A percentile compares a stretch with the other conserved stretches of the same genome.
These are phyloP conservation scores for Arxiozyma slooffiae DNA, from an alignment of 1,139 yeast species.

Conservation along the genomic window DNA sequence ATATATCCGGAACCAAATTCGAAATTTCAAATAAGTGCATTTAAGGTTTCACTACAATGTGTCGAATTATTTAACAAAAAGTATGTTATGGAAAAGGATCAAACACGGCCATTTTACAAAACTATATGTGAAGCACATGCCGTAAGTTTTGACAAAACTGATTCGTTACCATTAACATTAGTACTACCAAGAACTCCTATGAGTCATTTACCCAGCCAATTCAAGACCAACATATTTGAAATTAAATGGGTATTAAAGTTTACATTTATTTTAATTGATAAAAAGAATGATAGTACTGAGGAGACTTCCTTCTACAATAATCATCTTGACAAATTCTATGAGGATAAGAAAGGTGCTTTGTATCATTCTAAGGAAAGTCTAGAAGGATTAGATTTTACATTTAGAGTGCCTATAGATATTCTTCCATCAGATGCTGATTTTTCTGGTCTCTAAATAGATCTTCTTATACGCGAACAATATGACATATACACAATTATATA, in stretches of 20 bases:
- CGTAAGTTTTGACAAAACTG: constrained; percentile 23
- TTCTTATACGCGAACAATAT: not conserved
- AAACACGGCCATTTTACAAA: constrained; percentile 15
- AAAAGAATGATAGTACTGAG: constrained; percentile 10
- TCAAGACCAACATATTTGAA: constrained; percentile 32
- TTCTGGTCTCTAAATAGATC: constrained; percentile 29
- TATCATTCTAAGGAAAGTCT: constrained; percentile 27
- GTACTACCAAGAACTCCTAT: constrained; percentile 29
- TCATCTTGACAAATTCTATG: constrained; percentile 15
- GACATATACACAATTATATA: too few relatives aligned
- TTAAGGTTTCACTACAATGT: constrained; percentile 28
- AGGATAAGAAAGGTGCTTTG: constrained; percentile 28
- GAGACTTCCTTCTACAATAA: constrained; percentile 5
- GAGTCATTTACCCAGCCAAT: constrained; percentile 30
- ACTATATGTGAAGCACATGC: constrained; percentile 27
- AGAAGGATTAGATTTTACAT: constrained; percentile 32
- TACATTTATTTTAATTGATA: constrained; percentile 27
- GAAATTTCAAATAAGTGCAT: constrained; percentile 25
- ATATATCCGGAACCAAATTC: constrained; percentile 24
- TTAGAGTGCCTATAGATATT: constrained; percentile 30
- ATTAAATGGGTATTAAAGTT: constrained; percentile 30
- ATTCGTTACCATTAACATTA: constrained; percentile 24
- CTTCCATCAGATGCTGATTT: constrained; percentile 29
- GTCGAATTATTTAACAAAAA: constrained; percentile 29
- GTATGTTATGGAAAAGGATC: constrained; percentile 15